Evolutionary conservation across 164 flowering plant species (phyloP).

Genomic region (Nelumbo lutea): DNA sequence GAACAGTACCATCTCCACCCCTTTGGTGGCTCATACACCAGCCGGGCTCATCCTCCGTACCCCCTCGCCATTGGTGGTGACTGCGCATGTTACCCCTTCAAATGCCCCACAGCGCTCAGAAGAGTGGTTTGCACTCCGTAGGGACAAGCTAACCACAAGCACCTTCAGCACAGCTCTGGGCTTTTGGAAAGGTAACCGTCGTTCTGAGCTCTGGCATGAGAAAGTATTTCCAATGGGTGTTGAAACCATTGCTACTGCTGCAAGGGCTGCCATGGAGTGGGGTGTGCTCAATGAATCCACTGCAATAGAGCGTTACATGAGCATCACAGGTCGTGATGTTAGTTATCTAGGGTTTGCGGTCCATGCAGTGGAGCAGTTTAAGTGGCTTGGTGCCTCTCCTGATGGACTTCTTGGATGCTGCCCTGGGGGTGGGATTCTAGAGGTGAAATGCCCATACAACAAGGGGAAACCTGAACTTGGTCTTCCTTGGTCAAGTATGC

Average conservation of each 20-base stretch:
- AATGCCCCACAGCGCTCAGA: constrained; percentile 73
- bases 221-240: constrained; percentile 57
- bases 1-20: constrained; percentile 28
- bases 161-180: constrained; percentile 94
- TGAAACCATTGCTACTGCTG: constrained; percentile 25
- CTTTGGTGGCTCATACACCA: constrained; percentile 14
- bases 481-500: constrained; percentile 77
- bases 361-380: constrained; percentile 50
- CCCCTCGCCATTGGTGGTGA: constrained; percentile 31
- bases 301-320: constrained; percentile 72
- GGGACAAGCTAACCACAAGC: constrained; percentile 86
- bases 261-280: constrained; percentile 77
- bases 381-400: constrained; percentile 97
- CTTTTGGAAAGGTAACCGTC: constrained; percentile 85
- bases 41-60: constrained; percentile 19
- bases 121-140: constrained; percentile 92
- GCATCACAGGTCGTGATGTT: constrained; percentile 85
- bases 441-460: constrained; percentile 94
- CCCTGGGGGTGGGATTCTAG: constrained; percentile 78
- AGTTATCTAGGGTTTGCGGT: constrained; percentile 65
- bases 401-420: constrained; percentile 77
- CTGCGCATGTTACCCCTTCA: constrained; percentile 30
- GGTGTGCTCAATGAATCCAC: constrained; percentile 72
- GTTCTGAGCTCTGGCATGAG: constrained; percentile 87
- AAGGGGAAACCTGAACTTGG: constrained; percentile 88